A percentile compares a stretch with the other conserved stretches of the same genome.
phyloP scores from a whole-genome alignment of 257 asterid species.

The Scutellaria minor region DNA sequence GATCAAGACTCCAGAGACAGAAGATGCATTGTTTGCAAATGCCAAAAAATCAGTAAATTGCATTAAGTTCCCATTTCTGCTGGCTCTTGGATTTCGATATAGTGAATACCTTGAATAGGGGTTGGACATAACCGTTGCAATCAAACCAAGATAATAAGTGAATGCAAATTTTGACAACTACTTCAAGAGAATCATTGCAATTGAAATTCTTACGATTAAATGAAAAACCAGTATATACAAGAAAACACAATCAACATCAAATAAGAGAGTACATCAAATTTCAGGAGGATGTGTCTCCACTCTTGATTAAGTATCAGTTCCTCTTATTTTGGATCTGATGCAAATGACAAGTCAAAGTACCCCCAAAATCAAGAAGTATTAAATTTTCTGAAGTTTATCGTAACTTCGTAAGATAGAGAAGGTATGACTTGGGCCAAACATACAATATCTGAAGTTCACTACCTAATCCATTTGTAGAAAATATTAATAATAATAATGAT shows the following conservation, averaged over 20 bases:
- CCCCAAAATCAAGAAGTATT: not conserved
- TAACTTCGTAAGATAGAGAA: not conserved
- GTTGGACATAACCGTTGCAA: constrained; percentile 64
- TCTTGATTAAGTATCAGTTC: constrained; percentile 2
- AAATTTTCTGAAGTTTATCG: not conserved
- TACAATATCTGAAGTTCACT: not conserved
- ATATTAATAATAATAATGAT: not conserved
- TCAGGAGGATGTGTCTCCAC: not conserved
- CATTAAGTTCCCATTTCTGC: constrained; percentile 48
- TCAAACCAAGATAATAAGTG: constrained; percentile 25
- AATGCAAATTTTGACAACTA: constrained; percentile 21
- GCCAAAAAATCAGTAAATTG: constrained; percentile 64
- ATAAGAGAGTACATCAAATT: constrained; percentile 13
- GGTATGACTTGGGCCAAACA: not conserved
- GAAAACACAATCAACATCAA: constrained; percentile 17
- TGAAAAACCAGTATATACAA: constrained; percentile 16
- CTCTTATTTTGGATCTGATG: constrained; percentile 9
- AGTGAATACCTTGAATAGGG: constrained; percentile 39
- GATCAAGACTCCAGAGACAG: constrained; percentile 75
- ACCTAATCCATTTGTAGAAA: too few relatives aligned
- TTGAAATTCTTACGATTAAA: constrained; percentile 7
- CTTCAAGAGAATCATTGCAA: constrained; percentile 23
- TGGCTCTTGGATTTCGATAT: constrained; percentile 59
- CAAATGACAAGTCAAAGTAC: constrained; percentile 1
- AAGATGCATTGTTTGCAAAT: constrained; percentile 58